Evolutionary conservation across 1,139 yeast genomes (phyloP).

Genomic region (Suhomyces guaymorum): DNA sequence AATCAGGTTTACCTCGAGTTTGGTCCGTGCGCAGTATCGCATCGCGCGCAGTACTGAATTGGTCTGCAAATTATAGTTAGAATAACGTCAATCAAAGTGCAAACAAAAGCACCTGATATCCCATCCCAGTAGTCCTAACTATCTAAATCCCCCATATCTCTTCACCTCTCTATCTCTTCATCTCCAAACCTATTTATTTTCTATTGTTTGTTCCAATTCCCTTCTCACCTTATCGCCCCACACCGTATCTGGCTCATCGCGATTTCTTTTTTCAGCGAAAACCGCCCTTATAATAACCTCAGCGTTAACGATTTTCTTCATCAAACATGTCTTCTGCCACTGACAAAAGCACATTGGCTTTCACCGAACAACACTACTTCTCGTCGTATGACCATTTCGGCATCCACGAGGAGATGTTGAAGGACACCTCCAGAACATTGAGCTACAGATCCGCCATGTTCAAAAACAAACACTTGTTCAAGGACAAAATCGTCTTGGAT

Average conservation of each 20-base stretch:
- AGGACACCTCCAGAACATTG: constrained; percentile 89
- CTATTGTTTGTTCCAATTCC: no score
- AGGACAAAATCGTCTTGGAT: constrained; percentile 93
- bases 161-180: no score
- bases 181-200: no score
- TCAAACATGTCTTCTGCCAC: constrained; percentile 37
- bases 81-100: no score
- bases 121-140: no score
- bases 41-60: no score
- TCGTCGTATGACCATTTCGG: constrained; percentile 96
- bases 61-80: no score
- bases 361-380: constrained; percentile 88
- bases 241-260: constrained; percentile 9
- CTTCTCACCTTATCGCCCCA: no score
- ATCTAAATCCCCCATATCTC: no score
- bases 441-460: constrained; percentile 91
- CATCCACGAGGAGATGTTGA: constrained; percentile 98
- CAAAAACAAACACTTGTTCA: constrained; percentile 85
- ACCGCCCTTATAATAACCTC: neutral
- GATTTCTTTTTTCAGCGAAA: constrained; percentile 8
- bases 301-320: no score
- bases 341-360: constrained; percentile 54
- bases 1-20: no score
- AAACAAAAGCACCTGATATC: no score
- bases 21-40: neutral